Conservation (phyloP, 75 land plant species). For the Pinus tabuliformis region DNA sequence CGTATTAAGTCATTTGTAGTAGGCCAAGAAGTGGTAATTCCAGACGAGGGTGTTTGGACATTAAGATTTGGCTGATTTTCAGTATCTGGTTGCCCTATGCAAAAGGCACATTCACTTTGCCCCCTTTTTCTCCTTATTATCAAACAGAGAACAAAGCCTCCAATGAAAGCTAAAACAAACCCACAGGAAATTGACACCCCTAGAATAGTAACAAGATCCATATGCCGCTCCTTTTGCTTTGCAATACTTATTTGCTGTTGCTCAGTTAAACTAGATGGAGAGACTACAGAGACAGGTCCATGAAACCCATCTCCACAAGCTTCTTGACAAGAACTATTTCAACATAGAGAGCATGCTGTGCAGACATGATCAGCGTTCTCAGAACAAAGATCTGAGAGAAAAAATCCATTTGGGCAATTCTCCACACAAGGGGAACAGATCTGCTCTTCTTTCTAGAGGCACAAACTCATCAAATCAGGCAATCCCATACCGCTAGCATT, state of each 20-base stretch:
- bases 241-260: slow-evolving; percentile 8
- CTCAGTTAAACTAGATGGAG: background rate
- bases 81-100: slow-evolving; percentile 15
- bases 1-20: slow-evolving; percentile 5
- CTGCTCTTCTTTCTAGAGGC: too few species aligned
- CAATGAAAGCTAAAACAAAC: slow-evolving; percentile 20
- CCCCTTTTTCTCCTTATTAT: background rate
- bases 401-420: too few species aligned
- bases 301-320: slow-evolving; percentile 15
- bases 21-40: slow-evolving; percentile 11
- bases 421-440: too few species aligned
- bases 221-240: background rate
- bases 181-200: slow-evolving; percentile 20
- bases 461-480: too few species aligned
- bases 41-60: slow-evolving; percentile 4
- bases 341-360: slow-evolving; percentile 14
- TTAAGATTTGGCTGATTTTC: slow-evolving; percentile 10
- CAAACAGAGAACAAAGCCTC: slow-evolving; percentile 27
- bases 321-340: slow-evolving; percentile 41
- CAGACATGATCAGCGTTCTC: too few species aligned
- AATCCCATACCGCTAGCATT: too few species aligned
- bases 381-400: too few species aligned
- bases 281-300: background rate
- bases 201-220: slow-evolving; percentile 8
- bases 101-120: slow-evolving; percentile 16